Base-by-base conservation (phyloP, 2,329 filamentous ascomycete species). In the Pseudocercospora cruenta region DNA sequence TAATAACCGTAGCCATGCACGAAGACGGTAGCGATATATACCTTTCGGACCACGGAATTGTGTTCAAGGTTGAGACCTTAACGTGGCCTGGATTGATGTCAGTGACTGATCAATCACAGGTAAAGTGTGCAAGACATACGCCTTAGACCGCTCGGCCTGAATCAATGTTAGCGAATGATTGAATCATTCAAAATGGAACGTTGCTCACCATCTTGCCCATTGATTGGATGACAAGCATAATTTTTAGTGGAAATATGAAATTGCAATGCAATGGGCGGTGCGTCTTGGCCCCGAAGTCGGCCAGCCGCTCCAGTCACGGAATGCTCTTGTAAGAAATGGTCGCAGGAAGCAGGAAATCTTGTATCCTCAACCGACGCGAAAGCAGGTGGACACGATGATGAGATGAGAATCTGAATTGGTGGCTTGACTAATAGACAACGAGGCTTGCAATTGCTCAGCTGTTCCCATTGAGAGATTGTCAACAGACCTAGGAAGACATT, bases 11-110 rank as follows among this genome's bases (percentile, higher is more conserved):
- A 7, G 1, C 24, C 24, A 14, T 2, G 14, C 10, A 1, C 8
- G 7, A 3, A 10, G 10, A 14, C 3, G 14, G 12, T 3, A 16
- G 33, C 10, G 4, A 12, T 36, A 4, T 14, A 5, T 36, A 36
- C 51, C 53, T 55, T 55, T 55, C 53, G 53, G 53, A 55, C 53
- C 53, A 55, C 53, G 53, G 53, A 33, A 31, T 55, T 28, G 14
- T 55, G 53, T 55, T 55, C 53, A 55, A 55, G 53, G 53, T 55
- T 55, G 53, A 55, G 28, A 55, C 53, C 53, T 55, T 55, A 55
- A 55, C 53, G 53, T 55, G 53, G 53, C 45, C 19, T 26, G 9
- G 14, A 16, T 24, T 16, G 24, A 4, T 16, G 49, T 26, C 22
- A 54, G 49, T 14, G 12, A 54, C 14, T 9, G 22, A 16, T 24